phyloP scores from a whole-genome alignment of 2,329 filamentous ascomycete genomes.

The Pseudocercospora eumusae region DNA sequence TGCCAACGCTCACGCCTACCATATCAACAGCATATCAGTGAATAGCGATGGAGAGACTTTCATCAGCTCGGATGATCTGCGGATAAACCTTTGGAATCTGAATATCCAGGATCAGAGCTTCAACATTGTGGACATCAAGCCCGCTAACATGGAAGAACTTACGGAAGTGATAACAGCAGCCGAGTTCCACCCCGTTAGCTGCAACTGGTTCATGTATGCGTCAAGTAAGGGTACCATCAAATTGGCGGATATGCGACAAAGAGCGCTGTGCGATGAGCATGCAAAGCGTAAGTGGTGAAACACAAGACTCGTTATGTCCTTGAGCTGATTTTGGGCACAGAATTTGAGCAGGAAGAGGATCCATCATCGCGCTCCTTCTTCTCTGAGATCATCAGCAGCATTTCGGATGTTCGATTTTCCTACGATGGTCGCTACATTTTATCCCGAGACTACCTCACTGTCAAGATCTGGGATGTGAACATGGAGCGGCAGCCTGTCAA shows the following conservation, averaged over 20 bases:
- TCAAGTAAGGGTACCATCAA: slow-evolving; percentile 99
- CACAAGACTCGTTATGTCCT: background rate
- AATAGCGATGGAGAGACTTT: slow-evolving; percentile 99
- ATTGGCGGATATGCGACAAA: slow-evolving; percentile 96
- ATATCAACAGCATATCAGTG: slow-evolving; percentile 99
- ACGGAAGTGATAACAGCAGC: slow-evolving; percentile 98
- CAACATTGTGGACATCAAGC: slow-evolving; percentile 99
- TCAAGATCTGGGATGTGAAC: slow-evolving; percentile 99
- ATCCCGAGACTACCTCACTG: slow-evolving; percentile 94
- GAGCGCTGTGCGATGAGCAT: slow-evolving; percentile 92
- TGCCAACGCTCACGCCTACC: slow-evolving; percentile 96
- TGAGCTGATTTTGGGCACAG: slow-evolving; percentile 52
- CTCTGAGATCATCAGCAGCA: slow-evolving; percentile 98
- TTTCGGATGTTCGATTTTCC: slow-evolving; percentile 97
- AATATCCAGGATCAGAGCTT: slow-evolving; percentile 99
- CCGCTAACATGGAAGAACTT: slow-evolving; percentile 98
- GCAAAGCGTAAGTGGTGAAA: slow-evolving; percentile 75
- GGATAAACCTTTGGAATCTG: slow-evolving; percentile 98
- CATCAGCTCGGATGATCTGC: slow-evolving; percentile 95
- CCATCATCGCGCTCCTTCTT: slow-evolving; percentile 97
- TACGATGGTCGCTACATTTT: slow-evolving; percentile 95
- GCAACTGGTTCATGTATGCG: slow-evolving; percentile 99
- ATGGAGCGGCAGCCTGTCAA: slow-evolving; percentile 98
- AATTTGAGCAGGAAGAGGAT: slow-evolving; percentile 99
- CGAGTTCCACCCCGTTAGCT: slow-evolving; percentile 94